Conservation (phyloP, 148 eudicot genomes). For the Fagopyrum tataricum region DNA sequence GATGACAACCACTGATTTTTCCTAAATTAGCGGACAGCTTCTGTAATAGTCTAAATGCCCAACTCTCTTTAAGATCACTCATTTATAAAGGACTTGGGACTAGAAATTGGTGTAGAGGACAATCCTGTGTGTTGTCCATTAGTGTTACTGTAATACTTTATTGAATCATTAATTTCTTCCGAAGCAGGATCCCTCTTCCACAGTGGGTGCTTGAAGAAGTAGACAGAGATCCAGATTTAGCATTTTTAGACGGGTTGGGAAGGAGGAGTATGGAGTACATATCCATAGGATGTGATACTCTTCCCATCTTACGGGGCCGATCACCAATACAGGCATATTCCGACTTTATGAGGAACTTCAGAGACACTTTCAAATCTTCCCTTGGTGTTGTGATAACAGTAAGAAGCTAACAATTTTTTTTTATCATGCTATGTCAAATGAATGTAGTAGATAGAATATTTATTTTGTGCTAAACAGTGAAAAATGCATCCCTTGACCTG, state of each 20-base stretch:
- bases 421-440: neutral
- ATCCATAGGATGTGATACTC: conserved; percentile 43
- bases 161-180: conserved; percentile 9
- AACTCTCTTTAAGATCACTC: no score
- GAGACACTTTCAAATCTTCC: conserved; percentile 37
- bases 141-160: neutral
- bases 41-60: no score
- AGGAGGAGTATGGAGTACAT: conserved; percentile 43
- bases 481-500: conserved; percentile 1
- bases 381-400: conserved; percentile 43
- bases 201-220: conserved; percentile 51
- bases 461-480: neutral
- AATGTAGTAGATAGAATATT: neutral
- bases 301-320: conserved; percentile 38
- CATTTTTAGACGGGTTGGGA: conserved; percentile 38
- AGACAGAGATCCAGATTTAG: conserved; percentile 36
- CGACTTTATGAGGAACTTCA: conserved; percentile 45
- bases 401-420: conserved; percentile 17
- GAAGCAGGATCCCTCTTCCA: conserved; percentile 48
- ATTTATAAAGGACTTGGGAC: no score
- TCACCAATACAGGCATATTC: conserved; percentile 42
- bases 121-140: no score
- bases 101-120: no score
- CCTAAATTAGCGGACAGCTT: no score
- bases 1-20: neutral